phyloP scores from a whole-genome alignment of 306 rosid genomes.

The Prinsepia uniflora region DNA sequence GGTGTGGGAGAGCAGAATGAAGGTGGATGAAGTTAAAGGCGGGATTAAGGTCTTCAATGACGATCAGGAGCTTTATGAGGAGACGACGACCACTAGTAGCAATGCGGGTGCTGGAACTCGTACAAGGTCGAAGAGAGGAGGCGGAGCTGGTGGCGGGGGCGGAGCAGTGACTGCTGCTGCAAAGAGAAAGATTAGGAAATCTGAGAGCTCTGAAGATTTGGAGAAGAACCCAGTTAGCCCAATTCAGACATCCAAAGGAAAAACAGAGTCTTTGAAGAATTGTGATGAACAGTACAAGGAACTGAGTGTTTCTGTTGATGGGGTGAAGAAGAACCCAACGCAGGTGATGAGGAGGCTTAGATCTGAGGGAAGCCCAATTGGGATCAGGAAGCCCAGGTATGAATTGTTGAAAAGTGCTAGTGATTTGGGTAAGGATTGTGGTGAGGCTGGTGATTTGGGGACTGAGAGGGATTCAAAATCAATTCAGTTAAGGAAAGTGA shows the following conservation, averaged over 20 bases:
- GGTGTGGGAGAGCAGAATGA: conserved; percentile 91
- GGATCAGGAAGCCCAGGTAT: conserved; percentile 43
- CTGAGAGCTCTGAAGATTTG: conserved; percentile 40
- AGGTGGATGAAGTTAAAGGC: conserved; percentile 63
- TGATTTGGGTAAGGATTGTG: conserved; percentile 14
- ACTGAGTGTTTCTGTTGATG: conserved; percentile 36
- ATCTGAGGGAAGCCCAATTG: conserved; percentile 41
- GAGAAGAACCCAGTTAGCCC: conserved; percentile 38
- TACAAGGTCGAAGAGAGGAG: conserved; percentile 33
- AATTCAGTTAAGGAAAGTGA: conserved; percentile 43
- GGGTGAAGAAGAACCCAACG: conserved; percentile 43
- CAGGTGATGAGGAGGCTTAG: conserved; percentile 39
- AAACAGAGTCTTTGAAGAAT: conserved; percentile 33
- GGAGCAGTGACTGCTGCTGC: conserved; percentile 25
- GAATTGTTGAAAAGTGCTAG: conserved; percentile 25
- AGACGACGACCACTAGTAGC: not conserved
- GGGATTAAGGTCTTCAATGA: conserved; percentile 76
- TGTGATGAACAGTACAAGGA: conserved; percentile 39
- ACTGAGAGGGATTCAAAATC: conserved; percentile 25
- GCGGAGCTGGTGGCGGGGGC: conserved; percentile 23
- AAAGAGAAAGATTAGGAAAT: conserved; percentile 71
- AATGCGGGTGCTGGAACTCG: conserved; percentile 6
- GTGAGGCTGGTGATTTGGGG: conserved; percentile 21
- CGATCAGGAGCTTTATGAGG: conserved; percentile 30
- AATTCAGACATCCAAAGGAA: conserved; percentile 37